Base-by-base conservation (phyloP, 2,329 filamentous ascomycete genomes). In the Tolypocladium tropicale region DNA sequence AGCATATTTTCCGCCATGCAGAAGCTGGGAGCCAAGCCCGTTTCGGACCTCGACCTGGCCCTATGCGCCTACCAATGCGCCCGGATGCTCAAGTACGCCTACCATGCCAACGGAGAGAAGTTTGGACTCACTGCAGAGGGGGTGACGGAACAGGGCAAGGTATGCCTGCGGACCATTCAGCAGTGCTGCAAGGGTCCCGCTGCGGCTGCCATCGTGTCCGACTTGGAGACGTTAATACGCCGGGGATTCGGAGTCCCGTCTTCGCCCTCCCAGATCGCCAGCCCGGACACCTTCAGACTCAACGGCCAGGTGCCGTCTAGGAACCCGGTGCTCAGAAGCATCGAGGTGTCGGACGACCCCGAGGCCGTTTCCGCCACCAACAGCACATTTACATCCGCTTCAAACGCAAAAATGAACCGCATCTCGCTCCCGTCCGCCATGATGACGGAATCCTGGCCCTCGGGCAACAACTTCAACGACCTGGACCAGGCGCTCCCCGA, bases 21-120 rank as follows among this genome's bases (percentile, higher is more conserved):
- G 55, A 74, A 75, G 23, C 72, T 82, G 5, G 76, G 77, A 37
- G 77, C 76, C 16, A 75, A 77, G 21, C 78, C 79, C 0, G 75
- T 82, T 2, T 76, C 78, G 0, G 80, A 82, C 59, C 65, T 83
- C 21, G 80, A 83, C 56, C 70, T 83, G 39, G 76, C 79, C 9
- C 74, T 78, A 4, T 82, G 80, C 58, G 76, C 78, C 1, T 81
- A 81, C 55, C 79, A 82, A 60, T 82, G 79, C 54, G 75, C 76
- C 11, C 73, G 78, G 32, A 75, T 81, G 63, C 66, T 83, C 53
- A 78, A 76, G 36, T 78, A 80, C 59, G 74, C 74, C 2, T 74
- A 77, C 53, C 77, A 79, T 54, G 75, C 72, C 23, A 72, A 72
- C 49, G 71, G 68, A 1, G 68, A 66, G 3, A 75, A 78, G 52